Conservation (phyloP, 75 land plant genomes). For the Selaginella moellendorffii region DNA sequence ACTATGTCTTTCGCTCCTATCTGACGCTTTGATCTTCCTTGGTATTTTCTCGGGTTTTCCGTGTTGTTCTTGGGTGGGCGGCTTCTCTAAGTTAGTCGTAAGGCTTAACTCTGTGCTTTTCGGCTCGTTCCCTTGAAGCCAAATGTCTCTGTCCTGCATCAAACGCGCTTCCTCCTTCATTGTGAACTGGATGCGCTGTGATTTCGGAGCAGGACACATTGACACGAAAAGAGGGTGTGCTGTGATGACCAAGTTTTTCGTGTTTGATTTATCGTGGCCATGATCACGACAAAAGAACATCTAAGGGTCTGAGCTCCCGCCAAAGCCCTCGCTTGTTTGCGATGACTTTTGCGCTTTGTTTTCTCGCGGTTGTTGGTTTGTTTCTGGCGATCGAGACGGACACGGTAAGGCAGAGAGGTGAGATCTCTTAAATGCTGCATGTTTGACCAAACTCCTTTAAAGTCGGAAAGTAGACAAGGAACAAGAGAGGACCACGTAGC, state of each 20-base stretch:
- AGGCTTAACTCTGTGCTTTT: background rate
- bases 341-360: no score
- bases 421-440: no score
- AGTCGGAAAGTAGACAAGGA: no score
- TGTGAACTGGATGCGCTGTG: no score
- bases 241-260: background rate
- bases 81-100: background rate
- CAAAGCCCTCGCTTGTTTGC: no score
- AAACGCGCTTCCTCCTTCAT: background rate
- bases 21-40: background rate
- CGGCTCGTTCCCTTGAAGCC: background rate
- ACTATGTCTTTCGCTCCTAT: background rate
- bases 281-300: conserved; percentile 1
- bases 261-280: background rate
- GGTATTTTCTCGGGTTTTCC: background rate
- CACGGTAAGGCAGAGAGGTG: no score
- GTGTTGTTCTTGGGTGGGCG: background rate
- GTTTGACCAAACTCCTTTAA: no score
- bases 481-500: no score
- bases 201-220: no score
- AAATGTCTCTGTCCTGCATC: background rate
- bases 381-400: no score
- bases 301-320: background rate
- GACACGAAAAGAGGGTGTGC: no score
- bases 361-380: no score